Base-by-base conservation (phyloP, 257 asterid species). In the Haberlea rhodopensis region DNA sequence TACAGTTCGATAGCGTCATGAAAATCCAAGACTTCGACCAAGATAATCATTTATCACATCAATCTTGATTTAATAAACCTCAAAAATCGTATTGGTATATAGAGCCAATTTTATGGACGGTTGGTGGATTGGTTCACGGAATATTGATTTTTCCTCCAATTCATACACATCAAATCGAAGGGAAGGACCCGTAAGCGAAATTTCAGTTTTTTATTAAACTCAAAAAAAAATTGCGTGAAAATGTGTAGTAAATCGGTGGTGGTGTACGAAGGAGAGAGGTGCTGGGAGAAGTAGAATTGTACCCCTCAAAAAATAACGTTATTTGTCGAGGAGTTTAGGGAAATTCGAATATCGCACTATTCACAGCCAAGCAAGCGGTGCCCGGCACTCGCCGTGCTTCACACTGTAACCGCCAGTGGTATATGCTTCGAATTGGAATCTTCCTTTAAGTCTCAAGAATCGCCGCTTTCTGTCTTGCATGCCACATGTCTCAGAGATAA, bases 381-480 rank as follows among this genome's bases (percentile, higher is more conserved):
- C 71, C 91, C 96, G 53, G 97, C 99, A 28, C 80, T 92, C 26
- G 94, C 99, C 4, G 97, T 92, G 78, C 86, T 92, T 37, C 95
- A 79, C 65, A 89, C 97, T 0, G 55, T 87, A 19, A 73, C 70
- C 56, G 65, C 80, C 67, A 60, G 77, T 57, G 87, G 87, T 66
- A 52, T 77, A 52, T 80, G 90, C 89, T 87, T 90, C 95, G 89
- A 87, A 81, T 24, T 92, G 97, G 96, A 90, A 81, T 78, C 88
- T 63, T 34, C 83, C 37, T 83, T 40, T 64, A 70, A 65, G 80
- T 66, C 66, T 68, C 88, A 69, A 69, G 84, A 89, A 22, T 84
- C 96, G 73, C 95, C 84, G 79, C 95, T 92, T 69, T 77, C 82
- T 31, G 64, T 72, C 77, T 79, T 89, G 90, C 97, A 92, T 70